phyloP scores from a whole-genome alignment of 139 green algal species.

The Ettlia oleoabundans region DNA sequence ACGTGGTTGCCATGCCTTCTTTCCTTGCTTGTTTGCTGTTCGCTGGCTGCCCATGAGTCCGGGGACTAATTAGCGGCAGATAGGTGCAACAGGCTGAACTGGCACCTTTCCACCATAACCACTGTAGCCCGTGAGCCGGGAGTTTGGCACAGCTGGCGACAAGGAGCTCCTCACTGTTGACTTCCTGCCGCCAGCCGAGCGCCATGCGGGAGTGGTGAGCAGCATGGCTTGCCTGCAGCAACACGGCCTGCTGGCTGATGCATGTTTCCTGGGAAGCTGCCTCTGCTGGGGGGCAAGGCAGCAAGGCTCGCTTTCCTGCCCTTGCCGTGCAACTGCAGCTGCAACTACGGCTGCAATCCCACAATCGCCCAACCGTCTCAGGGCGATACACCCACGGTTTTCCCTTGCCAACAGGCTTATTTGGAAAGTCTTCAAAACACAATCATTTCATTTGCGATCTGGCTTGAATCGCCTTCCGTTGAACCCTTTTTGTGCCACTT shows the following conservation, averaged over 20 bases:
- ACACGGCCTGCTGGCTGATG: no score
- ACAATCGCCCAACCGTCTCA: no score
- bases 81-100: background rate
- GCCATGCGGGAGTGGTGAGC: background rate
- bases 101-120: background rate
- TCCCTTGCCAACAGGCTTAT: no score
- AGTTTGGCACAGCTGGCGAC: slow-evolving; percentile 18
- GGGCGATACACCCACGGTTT: no score
- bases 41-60: background rate
- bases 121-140: background rate
- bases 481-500: background rate
- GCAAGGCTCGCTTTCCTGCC: no score
- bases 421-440: no score
- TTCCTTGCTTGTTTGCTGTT: background rate
- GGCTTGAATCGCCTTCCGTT: no score
- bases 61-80: background rate
- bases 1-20: background rate
- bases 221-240: background rate
- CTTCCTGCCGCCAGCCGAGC: slow-evolving; percentile 15
- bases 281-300: no score
- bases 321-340: no score
- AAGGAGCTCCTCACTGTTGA: slow-evolving; percentile 24
- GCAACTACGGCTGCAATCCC: no score
- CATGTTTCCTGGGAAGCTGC: no score
- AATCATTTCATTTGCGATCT: no score